These are phyloP conservation scores for Elaeagnus macrophylla DNA, from an alignment of 306 rosid genomes.

Conservation along the genomic window DNA sequence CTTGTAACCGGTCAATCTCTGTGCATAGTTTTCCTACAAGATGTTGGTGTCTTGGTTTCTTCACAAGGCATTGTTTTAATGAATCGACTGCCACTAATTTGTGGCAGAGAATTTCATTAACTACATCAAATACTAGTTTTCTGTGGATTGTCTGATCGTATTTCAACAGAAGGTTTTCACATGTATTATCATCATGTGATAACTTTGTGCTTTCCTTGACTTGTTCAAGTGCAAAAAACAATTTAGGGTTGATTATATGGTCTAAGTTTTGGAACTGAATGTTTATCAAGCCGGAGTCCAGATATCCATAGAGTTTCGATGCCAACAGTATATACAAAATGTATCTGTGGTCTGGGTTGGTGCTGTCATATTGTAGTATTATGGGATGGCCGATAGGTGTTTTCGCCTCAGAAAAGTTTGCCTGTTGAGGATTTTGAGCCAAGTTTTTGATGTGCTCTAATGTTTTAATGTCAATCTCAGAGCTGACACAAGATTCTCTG, in stretches of 20 bases:
- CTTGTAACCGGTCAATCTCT: conserved; percentile 58
- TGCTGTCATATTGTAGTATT: conserved; percentile 18
- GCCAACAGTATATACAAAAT: conserved; percentile 54
- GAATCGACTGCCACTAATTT: conserved; percentile 34
- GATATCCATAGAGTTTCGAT: conserved; percentile 46
- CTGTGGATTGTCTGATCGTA: conserved; percentile 38
- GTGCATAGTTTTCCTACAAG: conserved; percentile 53
- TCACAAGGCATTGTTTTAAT: conserved; percentile 31
- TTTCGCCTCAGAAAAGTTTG: conserved; percentile 13
- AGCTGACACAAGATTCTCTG: conserved; percentile 26
- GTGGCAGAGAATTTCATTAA: conserved; percentile 47
- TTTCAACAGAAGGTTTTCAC: conserved; percentile 10
- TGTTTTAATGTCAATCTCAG: conserved; percentile 26
- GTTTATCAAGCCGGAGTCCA: conserved; percentile 29
- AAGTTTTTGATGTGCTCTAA: conserved; percentile 32
- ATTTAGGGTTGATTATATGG: conserved; percentile 38
- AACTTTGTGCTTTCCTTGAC: conserved; percentile 21
- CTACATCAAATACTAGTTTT: conserved; percentile 61
- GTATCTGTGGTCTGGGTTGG: conserved; percentile 58
- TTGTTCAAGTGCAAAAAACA: conserved; percentile 66
- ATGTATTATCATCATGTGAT: conserved; percentile 13
- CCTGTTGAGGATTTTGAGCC: conserved; percentile 32
- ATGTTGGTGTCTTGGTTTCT: conserved; percentile 33
- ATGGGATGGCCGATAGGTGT: background rate
- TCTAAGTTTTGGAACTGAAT: conserved; percentile 31